Conservation (phyloP, 768 basidiomycete species). For the Clitopilus hobsonii region DNA sequence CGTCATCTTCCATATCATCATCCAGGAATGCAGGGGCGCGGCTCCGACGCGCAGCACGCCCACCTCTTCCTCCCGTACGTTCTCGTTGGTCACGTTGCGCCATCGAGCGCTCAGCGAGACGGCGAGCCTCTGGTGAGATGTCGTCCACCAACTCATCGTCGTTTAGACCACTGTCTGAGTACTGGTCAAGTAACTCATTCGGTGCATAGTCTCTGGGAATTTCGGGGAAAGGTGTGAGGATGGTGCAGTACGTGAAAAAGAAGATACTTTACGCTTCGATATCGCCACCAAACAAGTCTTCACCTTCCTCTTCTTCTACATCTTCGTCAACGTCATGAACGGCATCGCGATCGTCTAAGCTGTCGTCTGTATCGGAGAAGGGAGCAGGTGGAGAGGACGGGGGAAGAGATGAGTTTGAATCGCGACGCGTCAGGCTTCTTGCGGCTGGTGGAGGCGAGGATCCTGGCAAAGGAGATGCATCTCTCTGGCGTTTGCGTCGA, state of each 20-base stretch:
- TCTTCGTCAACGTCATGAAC: constrained; percentile 62
- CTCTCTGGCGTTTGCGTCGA: constrained; percentile 57
- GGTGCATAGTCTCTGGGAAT: constrained; percentile 73
- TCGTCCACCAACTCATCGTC: constrained; percentile 72
- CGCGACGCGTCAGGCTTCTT: constrained; percentile 40
- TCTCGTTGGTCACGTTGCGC: constrained; percentile 78
- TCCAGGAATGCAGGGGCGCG: constrained; percentile 87
- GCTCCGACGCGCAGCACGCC: constrained; percentile 71
- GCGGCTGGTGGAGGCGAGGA: constrained; percentile 43
- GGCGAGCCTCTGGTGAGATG: constrained; percentile 64
- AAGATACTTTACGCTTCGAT: constrained; percentile 56
- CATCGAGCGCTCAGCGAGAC: constrained; percentile 86
- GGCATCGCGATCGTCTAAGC: constrained; percentile 64
- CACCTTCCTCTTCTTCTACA: constrained; percentile 81
- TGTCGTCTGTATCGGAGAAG: constrained; percentile 87
- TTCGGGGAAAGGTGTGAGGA: constrained; percentile 6
- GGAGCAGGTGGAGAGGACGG: constrained; percentile 81
- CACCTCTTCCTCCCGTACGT: constrained; percentile 60
- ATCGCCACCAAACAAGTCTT: constrained; percentile 87
- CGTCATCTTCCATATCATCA: constrained; percentile 75
- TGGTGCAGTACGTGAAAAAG: background rate
- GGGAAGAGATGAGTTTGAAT: constrained; percentile 73
- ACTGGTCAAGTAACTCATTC: constrained; percentile 79
- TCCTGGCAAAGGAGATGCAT: constrained; percentile 45
- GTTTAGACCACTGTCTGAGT: constrained; percentile 84